Evolutionary conservation across 1,284 basidiomycete genomes (phyloP), one percentile per base, ranked within the genome.

Genomic region (Bothia castanella): DNA sequence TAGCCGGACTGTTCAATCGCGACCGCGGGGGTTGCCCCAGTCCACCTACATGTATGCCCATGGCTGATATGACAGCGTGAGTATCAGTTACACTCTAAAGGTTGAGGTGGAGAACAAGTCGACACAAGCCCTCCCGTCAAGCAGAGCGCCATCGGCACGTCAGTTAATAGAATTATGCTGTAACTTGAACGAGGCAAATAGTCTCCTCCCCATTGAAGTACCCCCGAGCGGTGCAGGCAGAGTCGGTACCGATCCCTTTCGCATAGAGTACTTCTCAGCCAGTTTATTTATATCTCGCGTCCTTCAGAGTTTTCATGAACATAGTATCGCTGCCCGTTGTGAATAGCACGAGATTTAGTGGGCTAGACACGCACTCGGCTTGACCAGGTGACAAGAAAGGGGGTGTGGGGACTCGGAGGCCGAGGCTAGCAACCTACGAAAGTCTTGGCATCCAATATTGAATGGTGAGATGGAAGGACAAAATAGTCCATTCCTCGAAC

Each of bases 271-370:
- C 17, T 37, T n/a, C 13, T 43, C 27, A 2, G 54, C 39, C 11
- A 48, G 47, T 34, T 40, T 23, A 9, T 39, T 48, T 5, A 51
- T 49, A 17, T 57, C 50, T 32, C 45, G 31, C 16, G 48, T 53
- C 54, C 10, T 6, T 42, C 41, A 11, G 7, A 17, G 39, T 50
- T 5, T 38, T 29, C 4, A 44, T 47, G 32, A 58, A 30, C 20
- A 34, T 27, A 4, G 52, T 38, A 31, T 58, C 42, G 20, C 45
- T 48, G 6, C 34, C 40, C 34, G 31, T 53, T 53, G 32, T 57
- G 45, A 12, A 43, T 32, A n/a, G 56, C 51, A 12, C 52, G 56
- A n/a, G n/a, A n/a, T 12, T 54, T 55, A 3, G 49, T 53, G 31
- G 42, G 54, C 16, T 23, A 6, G 9, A 6, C 21, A 10, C 9